A percentile compares a stretch with the other conserved stretches of the same genome.
These are phyloP conservation scores for Starmera quercuum DNA, from an alignment of 805 yeast genomes.

Conservation along the genomic window DNA sequence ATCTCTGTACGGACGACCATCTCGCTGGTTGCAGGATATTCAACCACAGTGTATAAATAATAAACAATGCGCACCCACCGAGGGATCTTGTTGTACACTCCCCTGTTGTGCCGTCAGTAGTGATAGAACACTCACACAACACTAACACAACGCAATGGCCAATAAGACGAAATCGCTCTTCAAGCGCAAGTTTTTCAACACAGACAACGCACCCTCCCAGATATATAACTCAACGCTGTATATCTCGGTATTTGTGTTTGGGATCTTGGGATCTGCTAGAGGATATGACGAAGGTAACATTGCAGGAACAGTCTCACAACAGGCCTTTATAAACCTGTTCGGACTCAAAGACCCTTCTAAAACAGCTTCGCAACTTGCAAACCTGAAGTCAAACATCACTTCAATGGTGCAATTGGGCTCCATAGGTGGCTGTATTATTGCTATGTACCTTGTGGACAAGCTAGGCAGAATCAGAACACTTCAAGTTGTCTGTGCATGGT, in stretches of 20 bases:
- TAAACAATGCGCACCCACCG: too few species aligned
- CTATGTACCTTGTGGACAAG: constrained; percentile 39
- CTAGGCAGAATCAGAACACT: constrained; percentile 45
- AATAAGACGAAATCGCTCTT: constrained; percentile 1
- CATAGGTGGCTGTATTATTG: constrained; percentile 44
- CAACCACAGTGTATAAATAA: too few species aligned
- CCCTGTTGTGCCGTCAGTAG: too few species aligned
- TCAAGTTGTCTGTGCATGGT: constrained; percentile 32
- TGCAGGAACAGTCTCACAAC: constrained; percentile 37
- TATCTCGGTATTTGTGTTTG: constrained; percentile 40
- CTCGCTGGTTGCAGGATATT: too few species aligned
- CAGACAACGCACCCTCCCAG: constrained; percentile 28
- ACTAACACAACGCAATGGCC: too few species aligned
- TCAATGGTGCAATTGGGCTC: constrained; percentile 54
- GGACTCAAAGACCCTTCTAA: constrained; percentile 35
- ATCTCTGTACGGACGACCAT: too few species aligned
- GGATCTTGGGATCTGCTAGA: constrained; percentile 47
- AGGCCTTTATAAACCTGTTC: constrained; percentile 32
- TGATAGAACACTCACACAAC: too few species aligned
- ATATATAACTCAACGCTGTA: constrained; percentile 40
- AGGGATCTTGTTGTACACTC: too few species aligned
- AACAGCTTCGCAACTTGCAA: constrained; percentile 30
- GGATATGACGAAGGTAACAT: constrained; percentile 52
- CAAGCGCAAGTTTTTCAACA: constrained; percentile 8
- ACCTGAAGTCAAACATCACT: constrained; percentile 43